Evolutionary conservation across 768 basidiomycete species (phyloP).

Genomic region (Trametes sanguinea): DNA sequence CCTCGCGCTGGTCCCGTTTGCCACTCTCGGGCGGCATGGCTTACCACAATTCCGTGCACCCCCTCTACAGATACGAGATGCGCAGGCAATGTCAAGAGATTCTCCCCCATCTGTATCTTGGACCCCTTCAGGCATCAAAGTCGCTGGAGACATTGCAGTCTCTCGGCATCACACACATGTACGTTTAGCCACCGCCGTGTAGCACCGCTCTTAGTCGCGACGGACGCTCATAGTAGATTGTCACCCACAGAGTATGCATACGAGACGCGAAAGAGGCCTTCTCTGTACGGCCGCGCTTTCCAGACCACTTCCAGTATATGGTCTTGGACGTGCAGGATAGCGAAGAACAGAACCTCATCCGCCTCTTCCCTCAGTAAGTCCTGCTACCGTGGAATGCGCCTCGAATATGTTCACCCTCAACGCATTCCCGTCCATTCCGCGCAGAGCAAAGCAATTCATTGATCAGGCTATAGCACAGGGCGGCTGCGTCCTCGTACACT

Average conservation of each 20-base stretch:
- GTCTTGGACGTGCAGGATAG: slow-evolving; percentile 87
- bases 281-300: slow-evolving; percentile 84
- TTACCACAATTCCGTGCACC: not conserved
- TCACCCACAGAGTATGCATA: slow-evolving; percentile 71
- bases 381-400: not conserved
- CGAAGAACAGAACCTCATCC: slow-evolving; percentile 93
- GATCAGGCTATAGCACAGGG: slow-evolving; percentile 63
- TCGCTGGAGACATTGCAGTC: slow-evolving; percentile 65
- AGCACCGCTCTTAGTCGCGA: too few relatives aligned
- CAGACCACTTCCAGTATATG: slow-evolving; percentile 74
- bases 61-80: slow-evolving; percentile 79
- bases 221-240: not conserved
- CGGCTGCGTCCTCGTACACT: slow-evolving; percentile 85
- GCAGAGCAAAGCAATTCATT: slow-evolving; percentile 77
- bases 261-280: slow-evolving; percentile 89
- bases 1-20: not conserved
- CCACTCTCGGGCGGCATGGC: not conserved
- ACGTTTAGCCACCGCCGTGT: slow-evolving; percentile 23
- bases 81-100: slow-evolving; percentile 94
- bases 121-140: slow-evolving; percentile 88
- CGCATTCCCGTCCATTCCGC: too few relatives aligned
- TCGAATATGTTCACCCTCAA: too few relatives aligned
- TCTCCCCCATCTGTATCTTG: slow-evolving; percentile 76
- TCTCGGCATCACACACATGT: slow-evolving; percentile 86
- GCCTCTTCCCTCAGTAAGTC: slow-evolving; percentile 80